Conservation (phyloP, 2,329 filamentous ascomycete species). For the Clonostachys byssicola region DNA sequence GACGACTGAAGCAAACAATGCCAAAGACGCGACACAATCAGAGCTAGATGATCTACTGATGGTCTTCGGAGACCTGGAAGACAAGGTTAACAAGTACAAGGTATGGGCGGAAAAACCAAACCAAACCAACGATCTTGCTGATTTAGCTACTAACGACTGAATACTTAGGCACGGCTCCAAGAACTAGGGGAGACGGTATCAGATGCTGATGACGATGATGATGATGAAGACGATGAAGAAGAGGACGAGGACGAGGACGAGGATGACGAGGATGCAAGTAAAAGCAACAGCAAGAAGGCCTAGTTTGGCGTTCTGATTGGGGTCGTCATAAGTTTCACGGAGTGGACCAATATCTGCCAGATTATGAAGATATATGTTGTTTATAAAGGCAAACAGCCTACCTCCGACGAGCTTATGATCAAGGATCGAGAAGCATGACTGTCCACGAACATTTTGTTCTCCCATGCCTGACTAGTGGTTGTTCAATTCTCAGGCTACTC, state of each 20-base stretch:
- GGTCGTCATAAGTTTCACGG: no score
- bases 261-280: constrained; percentile 16
- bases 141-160: constrained; percentile 4
- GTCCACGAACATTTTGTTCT: no score
- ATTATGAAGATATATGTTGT: no score
- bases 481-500: no score
- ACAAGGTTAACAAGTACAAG: constrained; percentile 73
- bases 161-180: constrained; percentile 49
- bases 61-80: constrained; percentile 76
- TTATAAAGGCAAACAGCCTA: no score
- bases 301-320: no score
- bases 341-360: no score
- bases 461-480: no score
- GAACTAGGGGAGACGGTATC: constrained; percentile 68
- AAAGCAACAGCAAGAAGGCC: not conserved
- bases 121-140: not conserved
- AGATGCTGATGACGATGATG: constrained; percentile 68
- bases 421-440: no score
- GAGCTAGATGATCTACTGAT: constrained; percentile 80
- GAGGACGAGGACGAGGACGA: constrained; percentile 27
- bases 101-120: constrained; percentile 31
- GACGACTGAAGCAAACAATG: constrained; percentile 46
- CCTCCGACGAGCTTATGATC: no score
- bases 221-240: constrained; percentile 50
- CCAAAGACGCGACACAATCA: constrained; percentile 59